Evolutionary conservation across 2,329 filamentous ascomycete genomes (phyloP).

Genomic region (Colletotrichum lentis): DNA sequence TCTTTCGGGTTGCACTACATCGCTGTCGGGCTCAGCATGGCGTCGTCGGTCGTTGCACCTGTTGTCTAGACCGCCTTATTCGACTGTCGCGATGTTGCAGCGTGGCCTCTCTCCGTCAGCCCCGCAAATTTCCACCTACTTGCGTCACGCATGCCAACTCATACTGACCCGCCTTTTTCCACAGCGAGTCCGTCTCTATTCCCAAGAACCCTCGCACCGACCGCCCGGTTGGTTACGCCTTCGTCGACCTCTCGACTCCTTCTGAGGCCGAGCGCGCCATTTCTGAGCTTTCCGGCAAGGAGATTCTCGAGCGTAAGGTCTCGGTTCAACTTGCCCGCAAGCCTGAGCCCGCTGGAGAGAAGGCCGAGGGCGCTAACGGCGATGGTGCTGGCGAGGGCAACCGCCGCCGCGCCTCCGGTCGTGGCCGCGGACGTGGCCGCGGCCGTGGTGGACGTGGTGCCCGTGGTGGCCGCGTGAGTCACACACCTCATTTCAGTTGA

Average conservation of each 20-base stretch:
- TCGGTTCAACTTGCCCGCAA: conserved; percentile 98
- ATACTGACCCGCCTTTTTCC: conserved; percentile 36
- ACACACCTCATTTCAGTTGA: background rate
- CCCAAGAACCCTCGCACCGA: conserved; percentile 99
- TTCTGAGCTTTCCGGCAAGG: conserved; percentile 92
- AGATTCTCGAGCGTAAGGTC: conserved; percentile 98
- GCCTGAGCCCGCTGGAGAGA: conserved; percentile 85
- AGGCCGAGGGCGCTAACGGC: conserved; percentile 76
- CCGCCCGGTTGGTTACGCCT: conserved; percentile 97
- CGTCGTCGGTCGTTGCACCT: background rate
- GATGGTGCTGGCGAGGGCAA: conserved; percentile 76
- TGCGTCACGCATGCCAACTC: conserved; percentile 37
- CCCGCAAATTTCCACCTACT: conserved; percentile 36
- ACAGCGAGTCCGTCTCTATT: conserved; percentile 97
- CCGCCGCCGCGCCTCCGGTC: conserved; percentile 69
- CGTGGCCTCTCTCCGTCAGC: conserved; percentile 34
- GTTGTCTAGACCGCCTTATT: conserved; percentile 27
- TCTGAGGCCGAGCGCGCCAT: conserved; percentile 96
- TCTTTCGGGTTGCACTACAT: background rate
- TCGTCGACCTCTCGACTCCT: conserved; percentile 95
- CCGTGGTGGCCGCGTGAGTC: conserved; percentile 62
- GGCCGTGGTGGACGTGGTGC: conserved; percentile 72
- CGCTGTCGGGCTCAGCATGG: conserved; percentile 5
- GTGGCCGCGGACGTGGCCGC: conserved; percentile 73
- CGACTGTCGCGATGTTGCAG: conserved; percentile 27